These are phyloP conservation scores for Nemania abortiva DNA, from an alignment of 2,329 filamentous ascomycete species.

Conservation along the genomic window DNA sequence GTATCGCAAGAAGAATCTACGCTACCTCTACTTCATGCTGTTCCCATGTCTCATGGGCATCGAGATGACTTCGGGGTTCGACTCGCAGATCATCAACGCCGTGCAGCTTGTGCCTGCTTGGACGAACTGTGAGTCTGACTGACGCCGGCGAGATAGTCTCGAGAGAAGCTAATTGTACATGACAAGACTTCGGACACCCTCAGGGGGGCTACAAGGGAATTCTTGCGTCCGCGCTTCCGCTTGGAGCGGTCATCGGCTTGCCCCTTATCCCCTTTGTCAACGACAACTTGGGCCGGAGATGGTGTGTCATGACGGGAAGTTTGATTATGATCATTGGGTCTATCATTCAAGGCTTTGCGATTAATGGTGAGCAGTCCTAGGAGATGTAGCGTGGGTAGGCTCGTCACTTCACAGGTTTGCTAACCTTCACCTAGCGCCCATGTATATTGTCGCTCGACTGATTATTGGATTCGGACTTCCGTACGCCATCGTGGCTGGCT, in stretches of 20 bases:
- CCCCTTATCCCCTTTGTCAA: constrained; percentile 66
- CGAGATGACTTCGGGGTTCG: constrained; percentile 71
- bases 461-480: constrained; percentile 73
- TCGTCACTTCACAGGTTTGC: not conserved
- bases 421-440: constrained; percentile 56
- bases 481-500: constrained; percentile 69
- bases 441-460: constrained; percentile 71
- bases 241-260: constrained; percentile 64
- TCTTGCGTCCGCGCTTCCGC: constrained; percentile 64
- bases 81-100: constrained; percentile 57
- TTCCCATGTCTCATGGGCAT: constrained; percentile 70
- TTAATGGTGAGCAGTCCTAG: constrained; percentile 53
- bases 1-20: constrained; percentile 69
- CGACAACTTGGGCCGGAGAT: constrained; percentile 62
- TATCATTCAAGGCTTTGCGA: constrained; percentile 64
- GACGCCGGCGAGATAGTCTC: not conserved
- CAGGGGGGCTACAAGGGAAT: constrained; percentile 57
- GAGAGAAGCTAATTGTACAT: constrained; percentile 17
- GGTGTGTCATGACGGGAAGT: constrained; percentile 65
- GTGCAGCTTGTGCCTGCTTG: constrained; percentile 55
- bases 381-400: not conserved
- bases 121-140: constrained; percentile 50
- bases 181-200: constrained; percentile 50
- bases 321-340: constrained; percentile 65
- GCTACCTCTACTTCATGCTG: constrained; percentile 65